These are phyloP conservation scores for Stachybotrys chartarum DNA, from an alignment of 2,329 filamentous ascomycete genomes.

Conservation along the genomic window DNA sequence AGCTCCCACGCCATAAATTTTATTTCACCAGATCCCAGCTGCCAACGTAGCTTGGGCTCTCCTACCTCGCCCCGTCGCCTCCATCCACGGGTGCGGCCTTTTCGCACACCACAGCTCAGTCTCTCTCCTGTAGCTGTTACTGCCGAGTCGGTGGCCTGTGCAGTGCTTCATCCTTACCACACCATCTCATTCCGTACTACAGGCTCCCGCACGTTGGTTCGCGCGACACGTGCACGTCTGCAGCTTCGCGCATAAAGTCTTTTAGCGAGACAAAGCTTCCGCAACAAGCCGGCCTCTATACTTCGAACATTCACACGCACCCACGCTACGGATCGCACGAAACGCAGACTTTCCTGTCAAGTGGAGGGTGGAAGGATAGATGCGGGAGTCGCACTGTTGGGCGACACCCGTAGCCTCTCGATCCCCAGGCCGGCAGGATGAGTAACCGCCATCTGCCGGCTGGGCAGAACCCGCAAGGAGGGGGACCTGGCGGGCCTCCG, in stretches of 20 bases:
- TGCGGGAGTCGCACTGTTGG: constrained; percentile 25
- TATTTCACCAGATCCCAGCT: constrained; percentile 19
- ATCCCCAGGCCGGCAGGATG: constrained; percentile 66
- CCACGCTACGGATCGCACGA: constrained; percentile 2
- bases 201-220: background rate
- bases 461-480: constrained; percentile 57
- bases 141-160: background rate
- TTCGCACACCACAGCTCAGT: constrained; percentile 7
- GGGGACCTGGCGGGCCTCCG: constrained; percentile 20
- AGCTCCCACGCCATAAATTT: constrained; percentile 15
- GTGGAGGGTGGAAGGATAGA: constrained; percentile 7
- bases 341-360: background rate
- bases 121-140: background rate
- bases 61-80: constrained; percentile 4
- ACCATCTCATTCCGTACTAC: background rate
- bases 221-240: background rate
- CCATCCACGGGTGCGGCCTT: constrained; percentile 6
- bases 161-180: background rate
- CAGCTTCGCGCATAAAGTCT: background rate
- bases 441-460: constrained; percentile 70
- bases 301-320: background rate
- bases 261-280: background rate
- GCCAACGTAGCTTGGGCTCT: constrained; percentile 9
- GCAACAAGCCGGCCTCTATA: background rate
- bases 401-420: constrained; percentile 24